These are phyloP conservation scores for Camellia japonica DNA, from an alignment of 148 eudicot genomes.

Conservation along the genomic window DNA sequence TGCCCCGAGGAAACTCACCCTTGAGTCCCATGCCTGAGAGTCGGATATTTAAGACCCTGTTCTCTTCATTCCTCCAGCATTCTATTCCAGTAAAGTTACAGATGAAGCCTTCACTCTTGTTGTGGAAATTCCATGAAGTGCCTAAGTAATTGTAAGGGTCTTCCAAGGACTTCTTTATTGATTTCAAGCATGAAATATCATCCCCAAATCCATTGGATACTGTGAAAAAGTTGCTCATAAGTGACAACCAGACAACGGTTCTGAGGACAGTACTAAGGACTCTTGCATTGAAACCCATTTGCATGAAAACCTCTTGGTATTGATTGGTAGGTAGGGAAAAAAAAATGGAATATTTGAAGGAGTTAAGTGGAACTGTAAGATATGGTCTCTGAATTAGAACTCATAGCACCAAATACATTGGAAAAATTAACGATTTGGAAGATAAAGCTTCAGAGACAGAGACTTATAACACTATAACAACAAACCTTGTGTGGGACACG, in stretches of 20 bases:
- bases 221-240: not conserved
- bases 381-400: no score
- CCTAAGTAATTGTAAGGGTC: conserved; percentile 27
- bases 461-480: no score
- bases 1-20: conserved; percentile 32
- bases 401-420: no score
- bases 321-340: no score
- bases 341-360: no score
- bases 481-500: no score
- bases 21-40: conserved; percentile 29
- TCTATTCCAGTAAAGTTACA: conserved; percentile 34
- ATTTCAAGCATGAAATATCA: not conserved
- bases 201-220: not conserved
- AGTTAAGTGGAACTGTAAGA: no score
- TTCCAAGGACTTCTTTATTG: conserved; percentile 19
- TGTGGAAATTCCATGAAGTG: conserved; percentile 37
- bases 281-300: no score
- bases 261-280: no score
- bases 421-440: no score
- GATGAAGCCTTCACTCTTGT: conserved; percentile 24
- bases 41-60: conserved; percentile 30
- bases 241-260: not conserved
- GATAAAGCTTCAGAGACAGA: no score
- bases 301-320: no score
- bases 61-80: conserved; percentile 31